Base-by-base conservation (phyloP, 805 yeast genomes). In the Monosporozyma unispora region DNA sequence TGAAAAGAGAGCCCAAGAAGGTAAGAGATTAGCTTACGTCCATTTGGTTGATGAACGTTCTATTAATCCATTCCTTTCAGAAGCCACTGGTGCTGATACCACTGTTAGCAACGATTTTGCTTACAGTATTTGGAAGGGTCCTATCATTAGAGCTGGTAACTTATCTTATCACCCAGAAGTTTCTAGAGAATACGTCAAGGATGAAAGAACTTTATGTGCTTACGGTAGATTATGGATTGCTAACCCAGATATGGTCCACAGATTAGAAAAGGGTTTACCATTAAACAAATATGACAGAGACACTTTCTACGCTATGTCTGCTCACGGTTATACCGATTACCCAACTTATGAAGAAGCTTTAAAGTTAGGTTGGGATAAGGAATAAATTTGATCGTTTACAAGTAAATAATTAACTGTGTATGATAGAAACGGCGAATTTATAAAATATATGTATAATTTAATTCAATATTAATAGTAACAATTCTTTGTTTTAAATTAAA, bases 231-330 rank as follows among this genome's bases (percentile, higher is more conserved):
- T 62, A 50, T 78, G 70, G 60, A 71, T 76, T 45, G 63, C 81
- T 29, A 80, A 79, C 64, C 83, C 84, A 2, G 84, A 80, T 57
- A 59, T 80, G 29, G 74, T 71, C 18, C 55, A 63, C n/a, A 66
- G 80, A 52, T 50, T 80, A 40, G 62, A 68, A 52, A 61, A 73
- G 29, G 72, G 72, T 27, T 48, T 61, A 40, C 70, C 70, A 40
- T 61, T 78, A 50, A 69, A 66, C 50, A 54, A 63, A 28, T 80
- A 78, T 56, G 70, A 78, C 58, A 70, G 82, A 59, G 51, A 55
- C 18, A 70, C 76, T 8, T 80, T 80, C 63, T 80, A 79, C 58
- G 51, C 57, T 29, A 52, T 60, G 46, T 53, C 62, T 14, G 67
- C 61, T 7, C 50, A 62, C 41, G 79, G 79, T 10, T 75, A 74